phyloP scores from a whole-genome alignment of 2,329 filamentous ascomycete species.

The Diaporthe batatas region DNA sequence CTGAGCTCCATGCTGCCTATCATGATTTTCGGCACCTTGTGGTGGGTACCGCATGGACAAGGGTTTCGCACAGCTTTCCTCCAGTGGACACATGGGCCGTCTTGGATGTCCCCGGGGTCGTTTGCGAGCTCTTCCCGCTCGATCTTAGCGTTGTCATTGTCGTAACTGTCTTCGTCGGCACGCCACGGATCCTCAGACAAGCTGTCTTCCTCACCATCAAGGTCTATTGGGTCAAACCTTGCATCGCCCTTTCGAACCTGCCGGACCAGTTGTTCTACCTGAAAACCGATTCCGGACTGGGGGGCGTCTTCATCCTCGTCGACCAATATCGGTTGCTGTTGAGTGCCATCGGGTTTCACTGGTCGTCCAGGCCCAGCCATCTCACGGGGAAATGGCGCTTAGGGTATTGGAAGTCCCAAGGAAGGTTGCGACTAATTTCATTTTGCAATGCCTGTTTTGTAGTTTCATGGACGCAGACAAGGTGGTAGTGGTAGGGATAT shows the following conservation, averaged over 20 bases:
- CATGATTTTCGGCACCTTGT: constrained; percentile 36
- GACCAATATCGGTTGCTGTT: constrained; percentile 12
- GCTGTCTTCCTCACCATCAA: constrained; percentile 35
- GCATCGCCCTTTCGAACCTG: constrained; percentile 14
- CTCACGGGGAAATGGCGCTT: neutral
- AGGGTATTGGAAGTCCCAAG: neutral
- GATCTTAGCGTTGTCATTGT: constrained; percentile 34
- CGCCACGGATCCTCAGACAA: constrained; percentile 37
- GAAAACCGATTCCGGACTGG: neutral
- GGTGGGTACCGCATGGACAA: constrained; percentile 34
- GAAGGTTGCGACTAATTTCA: neutral
- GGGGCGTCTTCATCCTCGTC: constrained; percentile 8
- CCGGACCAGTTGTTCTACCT: constrained; percentile 20
- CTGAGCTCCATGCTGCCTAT: constrained; percentile 32
- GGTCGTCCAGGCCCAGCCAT: neutral
- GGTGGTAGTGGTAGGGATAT: neutral
- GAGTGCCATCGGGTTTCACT: neutral
- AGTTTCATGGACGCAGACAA: neutral
- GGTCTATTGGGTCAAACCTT: constrained; percentile 19
- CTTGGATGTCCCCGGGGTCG: constrained; percentile 2
- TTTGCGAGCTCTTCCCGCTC: neutral
- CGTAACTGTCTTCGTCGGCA: constrained; percentile 37
- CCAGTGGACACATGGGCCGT: constrained; percentile 27
- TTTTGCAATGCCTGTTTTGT: neutral
- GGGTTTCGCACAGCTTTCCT: constrained; percentile 38